Evolutionary conservation across 2,329 filamentous ascomycete species (phyloP).

Genomic region (Aspergillus neotritici): DNA sequence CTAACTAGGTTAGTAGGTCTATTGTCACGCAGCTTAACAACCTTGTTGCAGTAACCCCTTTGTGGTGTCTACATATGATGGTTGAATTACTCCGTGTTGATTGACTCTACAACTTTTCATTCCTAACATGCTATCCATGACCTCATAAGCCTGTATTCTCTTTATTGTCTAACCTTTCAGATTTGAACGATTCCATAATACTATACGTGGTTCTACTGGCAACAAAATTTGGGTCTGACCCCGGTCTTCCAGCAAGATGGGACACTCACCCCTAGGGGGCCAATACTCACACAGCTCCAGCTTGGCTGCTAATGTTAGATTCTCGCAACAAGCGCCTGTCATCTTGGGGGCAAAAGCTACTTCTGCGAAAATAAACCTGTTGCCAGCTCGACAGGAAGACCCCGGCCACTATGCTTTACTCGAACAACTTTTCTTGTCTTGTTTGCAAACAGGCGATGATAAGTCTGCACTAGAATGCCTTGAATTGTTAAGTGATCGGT

Average conservation of each 20-base stretch:
- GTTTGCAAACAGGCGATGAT: constrained; percentile 78
- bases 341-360: constrained; percentile 43
- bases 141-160: too few relatives aligned
- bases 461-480: constrained; percentile 69
- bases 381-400: constrained; percentile 51
- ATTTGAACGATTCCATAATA: too few relatives aligned
- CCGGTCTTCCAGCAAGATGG: constrained; percentile 2
- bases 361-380: constrained; percentile 35
- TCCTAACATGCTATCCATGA: too few relatives aligned
- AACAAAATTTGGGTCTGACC: too few relatives aligned
- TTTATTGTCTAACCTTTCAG: too few relatives aligned
- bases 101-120: too few relatives aligned
- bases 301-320: constrained; percentile 43
- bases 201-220: too few relatives aligned
- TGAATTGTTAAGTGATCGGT: constrained; percentile 68
- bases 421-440: constrained; percentile 81
- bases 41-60: too few relatives aligned
- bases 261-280: constrained; percentile 11
- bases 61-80: too few relatives aligned
- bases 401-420: constrained; percentile 77
- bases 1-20: too few relatives aligned
- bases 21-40: too few relatives aligned
- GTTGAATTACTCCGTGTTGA: too few relatives aligned
- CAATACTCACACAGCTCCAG: constrained; percentile 28
- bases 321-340: constrained; percentile 40